Evolutionary conservation across 495 filamentous ascomycete genomes (phyloP), one percentile per base, ranked within the genome.

Genomic region (Daldinia childiae): DNA sequence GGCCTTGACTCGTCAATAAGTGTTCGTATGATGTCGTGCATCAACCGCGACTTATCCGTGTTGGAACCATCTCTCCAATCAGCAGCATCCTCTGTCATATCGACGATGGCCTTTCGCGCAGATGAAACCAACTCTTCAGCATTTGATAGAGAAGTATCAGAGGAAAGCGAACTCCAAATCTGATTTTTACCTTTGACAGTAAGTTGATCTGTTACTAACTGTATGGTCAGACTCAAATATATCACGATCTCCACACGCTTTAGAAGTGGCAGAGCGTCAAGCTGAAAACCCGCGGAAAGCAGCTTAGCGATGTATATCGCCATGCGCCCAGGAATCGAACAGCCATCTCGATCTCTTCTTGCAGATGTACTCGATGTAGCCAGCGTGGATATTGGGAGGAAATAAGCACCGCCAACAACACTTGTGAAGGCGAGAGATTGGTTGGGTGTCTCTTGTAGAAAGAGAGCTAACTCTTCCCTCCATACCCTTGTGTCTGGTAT

Each of bases 281-380:
- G 26, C 7, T 77, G 50, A 8, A 81, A 67, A 0, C 73, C 74
- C 9, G 76, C 72, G 0, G 73, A 77, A 14, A 95, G 65, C 12
- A 94, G 73, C 56, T 82, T 84, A 14, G 84, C 80, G 0, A 86
- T 85, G 78, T 92, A 97, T 48, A 87, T 78, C 17, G 90, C 87
- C 81, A 96, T 89, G 56, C 95, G 84, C 32, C 94, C 87, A 17
- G 92, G 88, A 59, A 87, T 82, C 1, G 93, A 93, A 21, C 87
- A 88, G 1, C 91, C 92, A 57, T 84, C 83, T 2, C 81, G 79
- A 79, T 98, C 94, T 43, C 89, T 80, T 71, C 66, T 76, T 60
- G 63, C 72, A 30, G 61, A 77, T 43, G 57, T 61, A 56, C 41
- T 74, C 55, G 55, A 76, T 29, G 21, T 82, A 30, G 43, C 66